Percentiles rank a stretch among this genome's conserved stretches.
Evolutionary conservation across 2,329 filamentous ascomycete genomes (phyloP).

Genomic region (Stachybotrys echinatus): DNA sequence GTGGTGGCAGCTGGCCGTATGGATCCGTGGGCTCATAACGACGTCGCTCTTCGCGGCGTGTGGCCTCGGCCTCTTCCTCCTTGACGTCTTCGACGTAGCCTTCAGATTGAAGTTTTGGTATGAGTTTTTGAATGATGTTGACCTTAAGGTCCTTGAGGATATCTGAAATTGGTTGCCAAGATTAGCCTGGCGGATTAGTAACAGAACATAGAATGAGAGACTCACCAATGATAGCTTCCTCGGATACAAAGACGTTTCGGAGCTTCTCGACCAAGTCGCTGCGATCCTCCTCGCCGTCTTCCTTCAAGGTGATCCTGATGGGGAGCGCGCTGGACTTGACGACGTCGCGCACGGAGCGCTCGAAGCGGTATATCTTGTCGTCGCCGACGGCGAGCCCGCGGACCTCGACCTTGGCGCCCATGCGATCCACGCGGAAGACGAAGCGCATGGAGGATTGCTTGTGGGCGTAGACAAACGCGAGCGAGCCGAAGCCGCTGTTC

Average conservation of each 20-base stretch:
- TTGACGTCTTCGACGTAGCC: conserved; percentile 73
- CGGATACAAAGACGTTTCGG: conserved; percentile 67
- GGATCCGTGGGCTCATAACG: conserved; percentile 32
- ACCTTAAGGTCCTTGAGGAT: conserved; percentile 69
- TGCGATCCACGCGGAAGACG: conserved; percentile 73
- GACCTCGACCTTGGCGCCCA: conserved; percentile 80
- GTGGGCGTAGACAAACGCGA: conserved; percentile 84
- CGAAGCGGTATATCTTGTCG: conserved; percentile 75
- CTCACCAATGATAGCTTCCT: conserved; percentile 52
- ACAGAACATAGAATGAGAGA: background rate
- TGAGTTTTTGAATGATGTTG: conserved; percentile 77
- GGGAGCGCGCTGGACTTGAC: conserved; percentile 56
- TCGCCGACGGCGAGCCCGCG: conserved; percentile 74
- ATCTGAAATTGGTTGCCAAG: conserved; percentile 33
- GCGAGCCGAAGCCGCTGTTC: conserved; percentile 68
- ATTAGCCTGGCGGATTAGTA: background rate
- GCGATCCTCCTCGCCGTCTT: conserved; percentile 41
- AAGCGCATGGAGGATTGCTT: conserved; percentile 80
- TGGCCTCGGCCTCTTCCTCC: conserved; percentile 34
- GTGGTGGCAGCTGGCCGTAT: conserved; percentile 46
- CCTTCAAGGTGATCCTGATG: conserved; percentile 46
- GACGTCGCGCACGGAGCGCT: conserved; percentile 67
- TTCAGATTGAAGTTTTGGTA: conserved; percentile 70
- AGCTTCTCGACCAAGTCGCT: conserved; percentile 42
- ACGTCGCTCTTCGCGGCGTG: conserved; percentile 33